phyloP scores from a whole-genome alignment of 1,139 yeast species.

The Suhomyces ambrosiae region DNA sequence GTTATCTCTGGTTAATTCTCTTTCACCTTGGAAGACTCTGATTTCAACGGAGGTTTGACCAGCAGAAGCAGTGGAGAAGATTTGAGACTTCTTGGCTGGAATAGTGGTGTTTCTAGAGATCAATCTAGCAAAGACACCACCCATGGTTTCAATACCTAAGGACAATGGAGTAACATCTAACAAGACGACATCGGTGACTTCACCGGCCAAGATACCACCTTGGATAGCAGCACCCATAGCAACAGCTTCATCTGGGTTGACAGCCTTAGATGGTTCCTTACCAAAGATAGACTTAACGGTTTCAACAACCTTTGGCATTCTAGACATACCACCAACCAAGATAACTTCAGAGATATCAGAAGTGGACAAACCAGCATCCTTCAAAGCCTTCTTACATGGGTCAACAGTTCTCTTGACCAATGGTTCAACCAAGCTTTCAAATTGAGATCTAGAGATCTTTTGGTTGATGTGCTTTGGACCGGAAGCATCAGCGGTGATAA shows the following conservation, averaged over 20 bases:
- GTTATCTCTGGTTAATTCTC: conserved; percentile 98
- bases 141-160: conserved; percentile 97
- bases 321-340: conserved; percentile 99
- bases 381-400: conserved; percentile 97
- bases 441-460: conserved; percentile 89
- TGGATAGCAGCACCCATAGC: conserved; percentile 99
- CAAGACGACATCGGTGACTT: conserved; percentile 91
- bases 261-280: conserved; percentile 96
- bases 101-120: conserved; percentile 97
- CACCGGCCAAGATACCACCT: conserved; percentile 99
- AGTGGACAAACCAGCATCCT: conserved; percentile 87
- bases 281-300: conserved; percentile 93
- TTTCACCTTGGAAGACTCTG: conserved; percentile 99
- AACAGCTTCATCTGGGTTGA: conserved; percentile 99
- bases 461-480: conserved; percentile 99
- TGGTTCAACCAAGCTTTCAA: conserved; percentile 88
- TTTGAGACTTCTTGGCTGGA: conserved; percentile 96
- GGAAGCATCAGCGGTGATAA: conserved; percentile 92
- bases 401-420: conserved; percentile 90
- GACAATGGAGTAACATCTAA: conserved; percentile 98
- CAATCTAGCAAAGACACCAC: conserved; percentile 97
- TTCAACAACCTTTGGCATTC: conserved; percentile 99
- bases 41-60: conserved; percentile 99
- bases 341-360: conserved; percentile 93
- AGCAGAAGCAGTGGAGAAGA: conserved; percentile 97